A percentile compares a stretch with the other conserved stretches of the same genome.
phyloP scores from a whole-genome alignment of 108 stramenopile species.

The Nitzschia palea region DNA sequence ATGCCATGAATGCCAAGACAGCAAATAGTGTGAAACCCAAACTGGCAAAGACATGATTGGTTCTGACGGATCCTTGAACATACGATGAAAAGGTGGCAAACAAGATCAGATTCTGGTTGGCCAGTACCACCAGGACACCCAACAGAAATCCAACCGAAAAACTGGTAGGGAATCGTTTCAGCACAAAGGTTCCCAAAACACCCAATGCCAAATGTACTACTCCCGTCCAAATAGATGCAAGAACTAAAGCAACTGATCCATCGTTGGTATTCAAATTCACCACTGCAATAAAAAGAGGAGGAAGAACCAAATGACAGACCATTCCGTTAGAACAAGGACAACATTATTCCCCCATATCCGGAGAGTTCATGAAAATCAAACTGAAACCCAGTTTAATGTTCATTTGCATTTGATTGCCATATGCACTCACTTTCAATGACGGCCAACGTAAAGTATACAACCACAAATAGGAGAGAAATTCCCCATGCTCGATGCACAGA shows the following conservation, averaged over 20 bases:
- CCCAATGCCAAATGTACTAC: constrained; percentile 64
- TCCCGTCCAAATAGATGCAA: constrained; percentile 76
- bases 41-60: constrained; percentile 67
- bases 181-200: constrained; percentile 79
- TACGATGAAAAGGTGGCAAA: constrained; percentile 66
- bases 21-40: constrained; percentile 59
- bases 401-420: too few relatives aligned
- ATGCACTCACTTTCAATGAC: constrained; percentile 72
- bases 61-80: constrained; percentile 46
- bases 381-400: neutral
- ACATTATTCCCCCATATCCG: too few relatives aligned
- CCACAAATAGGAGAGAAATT: constrained; percentile 61
- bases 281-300: constrained; percentile 38
- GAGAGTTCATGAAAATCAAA: neutral
- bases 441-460: constrained; percentile 62
- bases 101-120: constrained; percentile 81
- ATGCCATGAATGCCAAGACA: constrained; percentile 58
- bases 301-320: neutral
- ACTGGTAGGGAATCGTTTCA: constrained; percentile 83
- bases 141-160: constrained; percentile 82
- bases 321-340: neutral
- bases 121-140: constrained; percentile 64
- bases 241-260: constrained; percentile 56
- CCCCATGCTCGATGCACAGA: constrained; percentile 88
- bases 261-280: constrained; percentile 51